A percentile compares a stretch with the other conserved stretches of the same genome.
Conservation (phyloP, 2,329 filamentous ascomycete genomes). For the Verticillium albo-atrum region DNA sequence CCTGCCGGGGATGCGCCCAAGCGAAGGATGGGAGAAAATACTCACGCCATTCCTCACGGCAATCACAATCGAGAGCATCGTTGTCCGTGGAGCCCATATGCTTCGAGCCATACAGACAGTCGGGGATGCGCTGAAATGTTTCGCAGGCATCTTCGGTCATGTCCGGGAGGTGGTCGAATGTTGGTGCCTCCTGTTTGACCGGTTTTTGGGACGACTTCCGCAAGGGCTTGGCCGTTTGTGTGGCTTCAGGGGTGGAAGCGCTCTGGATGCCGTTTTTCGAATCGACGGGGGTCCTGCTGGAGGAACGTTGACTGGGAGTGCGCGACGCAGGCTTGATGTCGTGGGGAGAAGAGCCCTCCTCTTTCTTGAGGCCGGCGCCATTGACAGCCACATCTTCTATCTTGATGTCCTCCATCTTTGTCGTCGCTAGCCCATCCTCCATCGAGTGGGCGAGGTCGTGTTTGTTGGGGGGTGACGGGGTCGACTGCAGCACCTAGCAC, state of each 20-base stretch:
- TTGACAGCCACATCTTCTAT: conserved; percentile 34
- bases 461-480: conserved; percentile 8
- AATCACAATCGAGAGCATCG: conserved; percentile 90
- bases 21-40: conserved; percentile 16
- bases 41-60: conserved; percentile 92
- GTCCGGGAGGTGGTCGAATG: conserved; percentile 75
- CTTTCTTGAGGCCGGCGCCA: conserved; percentile 33
- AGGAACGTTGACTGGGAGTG: conserved; percentile 20
- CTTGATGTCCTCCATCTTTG: conserved; percentile 39
- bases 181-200: conserved; percentile 52
- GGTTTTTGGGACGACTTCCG: conserved; percentile 23
- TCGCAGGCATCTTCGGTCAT: conserved; percentile 70
- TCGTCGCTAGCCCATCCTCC: conserved; percentile 36
- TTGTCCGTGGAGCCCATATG: conserved; percentile 87
- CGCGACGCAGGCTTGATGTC: conserved; percentile 31
- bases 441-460: conserved; percentile 17
- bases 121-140: conserved; percentile 75
- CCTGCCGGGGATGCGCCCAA: neutral
- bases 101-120: conserved; percentile 89
- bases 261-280: conserved; percentile 43
- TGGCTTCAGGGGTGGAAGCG: conserved; percentile 41
- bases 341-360: conserved; percentile 33
- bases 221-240: conserved; percentile 56
- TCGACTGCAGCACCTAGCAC: neutral
- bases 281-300: conserved; percentile 38